These are phyloP conservation scores for Puccinia polysora DNA, from an alignment of 1,284 basidiomycete genomes.

Conservation along the genomic window DNA sequence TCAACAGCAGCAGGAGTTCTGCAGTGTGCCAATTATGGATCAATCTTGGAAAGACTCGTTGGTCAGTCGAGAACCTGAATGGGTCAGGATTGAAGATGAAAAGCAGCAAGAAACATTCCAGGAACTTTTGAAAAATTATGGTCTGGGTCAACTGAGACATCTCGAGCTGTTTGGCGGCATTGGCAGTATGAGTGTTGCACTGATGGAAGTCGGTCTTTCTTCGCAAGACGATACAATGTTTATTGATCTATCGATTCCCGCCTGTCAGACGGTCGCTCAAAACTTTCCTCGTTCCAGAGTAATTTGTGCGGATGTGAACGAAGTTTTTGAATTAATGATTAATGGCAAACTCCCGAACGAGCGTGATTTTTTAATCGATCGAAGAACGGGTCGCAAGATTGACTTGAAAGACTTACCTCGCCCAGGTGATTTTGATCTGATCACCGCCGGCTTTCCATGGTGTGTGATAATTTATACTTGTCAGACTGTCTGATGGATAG, in stretches of 20 bases:
- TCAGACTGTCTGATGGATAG: too few species aligned
- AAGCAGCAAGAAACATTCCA: not conserved
- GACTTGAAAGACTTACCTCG: not conserved
- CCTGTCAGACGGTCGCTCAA: slow-evolving; percentile 15
- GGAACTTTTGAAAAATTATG: slow-evolving; percentile 23
- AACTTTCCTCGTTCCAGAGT: slow-evolving; percentile 23
- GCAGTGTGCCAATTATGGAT: not conserved
- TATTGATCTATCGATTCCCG: slow-evolving; percentile 23
- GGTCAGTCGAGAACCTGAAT: slow-evolving; percentile 9
- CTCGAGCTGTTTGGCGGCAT: slow-evolving; percentile 35
- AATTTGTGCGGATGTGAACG: slow-evolving; percentile 34
- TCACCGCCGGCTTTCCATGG: slow-evolving; percentile 40
- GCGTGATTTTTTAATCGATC: not conserved
- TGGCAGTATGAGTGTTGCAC: slow-evolving; percentile 25
- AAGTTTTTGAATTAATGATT: slow-evolving; percentile 20
- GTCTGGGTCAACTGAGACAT: slow-evolving; percentile 7
- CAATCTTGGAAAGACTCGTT: not conserved
- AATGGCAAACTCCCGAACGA: not conserved
- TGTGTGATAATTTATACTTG: not conserved
- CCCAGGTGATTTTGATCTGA: slow-evolving; percentile 27
- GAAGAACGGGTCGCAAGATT: slow-evolving; percentile 23
- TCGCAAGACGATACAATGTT: slow-evolving; percentile 11
- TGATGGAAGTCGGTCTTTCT: slow-evolving; percentile 5
- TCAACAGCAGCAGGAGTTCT: not conserved
- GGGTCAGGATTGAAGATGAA: slow-evolving; percentile 18